Conservation (phyloP, 345 rosid species). For the Hibiscus mutabilis region DNA sequence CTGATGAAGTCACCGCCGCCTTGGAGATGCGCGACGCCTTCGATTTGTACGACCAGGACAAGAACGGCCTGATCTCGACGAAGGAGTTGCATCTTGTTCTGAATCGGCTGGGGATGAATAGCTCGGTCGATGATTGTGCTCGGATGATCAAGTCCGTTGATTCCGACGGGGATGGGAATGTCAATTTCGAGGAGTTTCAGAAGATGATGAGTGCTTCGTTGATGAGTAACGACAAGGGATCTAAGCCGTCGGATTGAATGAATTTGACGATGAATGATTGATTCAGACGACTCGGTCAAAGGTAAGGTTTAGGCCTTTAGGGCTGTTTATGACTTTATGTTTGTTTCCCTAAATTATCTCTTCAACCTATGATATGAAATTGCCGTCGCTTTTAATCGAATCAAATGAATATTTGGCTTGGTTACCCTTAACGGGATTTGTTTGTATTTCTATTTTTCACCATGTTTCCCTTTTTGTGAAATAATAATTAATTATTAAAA, state of each 20-base stretch:
- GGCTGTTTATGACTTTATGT: not conserved
- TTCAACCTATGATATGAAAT: too few species aligned
- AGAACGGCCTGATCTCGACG: conserved; percentile 70
- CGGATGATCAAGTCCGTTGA: conserved; percentile 70
- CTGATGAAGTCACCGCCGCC: conserved; percentile 19
- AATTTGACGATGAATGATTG: not conserved
- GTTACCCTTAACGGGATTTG: too few species aligned
- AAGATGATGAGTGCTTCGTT: too few species aligned
- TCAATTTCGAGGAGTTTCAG: conserved; percentile 74
- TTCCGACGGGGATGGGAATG: conserved; percentile 76
- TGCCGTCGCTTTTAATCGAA: not conserved
- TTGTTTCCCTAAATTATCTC: too few species aligned
- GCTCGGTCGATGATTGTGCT: conserved; percentile 59
- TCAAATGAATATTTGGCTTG: not conserved
- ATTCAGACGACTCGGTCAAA: too few species aligned
- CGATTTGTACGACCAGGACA: conserved; percentile 73
- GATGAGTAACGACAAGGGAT: not conserved
- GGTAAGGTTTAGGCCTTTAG: not conserved
- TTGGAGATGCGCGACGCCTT: conserved; percentile 88
- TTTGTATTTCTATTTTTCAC: too few species aligned
- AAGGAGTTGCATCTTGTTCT: conserved; percentile 62
- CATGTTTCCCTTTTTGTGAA: too few species aligned
- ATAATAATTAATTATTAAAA: too few species aligned
- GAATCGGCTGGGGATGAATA: conserved; percentile 53
- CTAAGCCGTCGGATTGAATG: not conserved